These are phyloP conservation scores for Leishmania amazonensis DNA, from an alignment of 208 protist genomes.

Conservation along the genomic window DNA sequence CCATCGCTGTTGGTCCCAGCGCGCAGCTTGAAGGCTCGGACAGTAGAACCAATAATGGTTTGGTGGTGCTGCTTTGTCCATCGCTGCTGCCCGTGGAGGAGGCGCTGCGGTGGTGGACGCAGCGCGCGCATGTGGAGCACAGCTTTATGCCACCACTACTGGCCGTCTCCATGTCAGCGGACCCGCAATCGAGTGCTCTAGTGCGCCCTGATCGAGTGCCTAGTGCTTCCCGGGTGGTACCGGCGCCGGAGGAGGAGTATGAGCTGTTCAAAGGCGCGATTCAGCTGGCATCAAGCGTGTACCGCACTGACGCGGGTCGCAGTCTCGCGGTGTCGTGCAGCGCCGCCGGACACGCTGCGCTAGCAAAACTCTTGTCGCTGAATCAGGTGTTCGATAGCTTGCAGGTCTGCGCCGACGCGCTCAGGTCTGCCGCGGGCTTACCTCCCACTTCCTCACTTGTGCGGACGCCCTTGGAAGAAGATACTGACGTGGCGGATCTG, in stretches of 20 bases:
- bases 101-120: slow-evolving; percentile 59
- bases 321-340: slow-evolving; percentile 16
- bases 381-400: slow-evolving; percentile 11
- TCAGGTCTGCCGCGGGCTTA: not conserved
- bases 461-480: not conserved
- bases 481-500: slow-evolving; percentile 13
- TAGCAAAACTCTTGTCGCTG: slow-evolving; percentile 3
- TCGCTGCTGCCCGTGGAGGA: slow-evolving; percentile 26
- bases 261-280: not conserved
- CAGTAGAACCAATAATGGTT: not conserved
- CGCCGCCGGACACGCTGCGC: slow-evolving; percentile 1
- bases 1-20: not conserved
- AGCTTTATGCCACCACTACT: slow-evolving; percentile 65
- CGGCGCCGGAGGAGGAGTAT: not conserved
- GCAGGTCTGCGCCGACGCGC: slow-evolving; percentile 4
- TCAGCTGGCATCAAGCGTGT: not conserved
- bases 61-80: slow-evolving; percentile 45
- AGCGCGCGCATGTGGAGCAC: slow-evolving; percentile 60
- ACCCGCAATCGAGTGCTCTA: not conserved
- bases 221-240: not conserved
- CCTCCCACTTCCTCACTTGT: not conserved
- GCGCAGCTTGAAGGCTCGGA: not conserved
- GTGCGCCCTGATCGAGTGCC: not conserved
- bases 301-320: not conserved
- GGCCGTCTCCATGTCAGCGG: slow-evolving; percentile 34